A percentile compares a stretch with the other conserved stretches of the same genome.
Evolutionary conservation across 2,329 filamentous ascomycete species (phyloP).

Genomic region (Aaosphaeria arxii): DNA sequence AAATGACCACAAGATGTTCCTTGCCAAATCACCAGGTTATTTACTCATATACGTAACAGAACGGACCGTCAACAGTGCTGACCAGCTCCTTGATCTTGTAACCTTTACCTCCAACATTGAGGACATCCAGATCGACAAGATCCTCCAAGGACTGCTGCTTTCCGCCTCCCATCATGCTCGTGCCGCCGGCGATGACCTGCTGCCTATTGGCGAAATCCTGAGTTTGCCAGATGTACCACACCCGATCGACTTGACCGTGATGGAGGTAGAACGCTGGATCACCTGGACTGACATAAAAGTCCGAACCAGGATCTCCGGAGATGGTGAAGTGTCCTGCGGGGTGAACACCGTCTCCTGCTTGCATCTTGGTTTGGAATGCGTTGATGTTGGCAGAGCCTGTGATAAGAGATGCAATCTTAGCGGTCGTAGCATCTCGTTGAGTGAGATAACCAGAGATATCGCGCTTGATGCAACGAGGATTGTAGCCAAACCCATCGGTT

Average conservation of each 20-base stretch:
- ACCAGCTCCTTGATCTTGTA: slow-evolving; percentile 43
- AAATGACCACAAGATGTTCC: too few relatives aligned
- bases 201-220: slow-evolving; percentile 40
- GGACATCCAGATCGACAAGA: slow-evolving; percentile 39
- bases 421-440: slow-evolving; percentile 20
- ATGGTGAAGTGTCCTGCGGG: slow-evolving; percentile 46
- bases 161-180: slow-evolving; percentile 37
- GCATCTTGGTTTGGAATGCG: slow-evolving; percentile 40
- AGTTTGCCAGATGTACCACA: slow-evolving; percentile 52
- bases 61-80: slow-evolving; percentile 46
- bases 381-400: slow-evolving; percentile 23
- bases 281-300: slow-evolving; percentile 46
- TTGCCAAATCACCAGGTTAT: not conserved
- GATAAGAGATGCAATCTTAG: slow-evolving; percentile 27
- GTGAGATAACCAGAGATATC: slow-evolving; percentile 34
- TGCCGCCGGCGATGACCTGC: slow-evolving; percentile 43
- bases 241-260: slow-evolving; percentile 49
- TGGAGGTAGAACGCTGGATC: slow-evolving; percentile 50
- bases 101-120: slow-evolving; percentile 29
- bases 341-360: slow-evolving; percentile 39
- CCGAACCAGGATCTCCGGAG: slow-evolving; percentile 44
- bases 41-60: slow-evolving; percentile 47
- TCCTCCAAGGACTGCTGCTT: slow-evolving; percentile 22
- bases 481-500: slow-evolving; percentile 28
- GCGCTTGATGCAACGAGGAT: slow-evolving; percentile 41